Evolutionary conservation across 2,329 filamentous ascomycete species (phyloP), one percentile per base, ranked within the genome.

Genomic region (Neophaeococcomyces aloes): DNA sequence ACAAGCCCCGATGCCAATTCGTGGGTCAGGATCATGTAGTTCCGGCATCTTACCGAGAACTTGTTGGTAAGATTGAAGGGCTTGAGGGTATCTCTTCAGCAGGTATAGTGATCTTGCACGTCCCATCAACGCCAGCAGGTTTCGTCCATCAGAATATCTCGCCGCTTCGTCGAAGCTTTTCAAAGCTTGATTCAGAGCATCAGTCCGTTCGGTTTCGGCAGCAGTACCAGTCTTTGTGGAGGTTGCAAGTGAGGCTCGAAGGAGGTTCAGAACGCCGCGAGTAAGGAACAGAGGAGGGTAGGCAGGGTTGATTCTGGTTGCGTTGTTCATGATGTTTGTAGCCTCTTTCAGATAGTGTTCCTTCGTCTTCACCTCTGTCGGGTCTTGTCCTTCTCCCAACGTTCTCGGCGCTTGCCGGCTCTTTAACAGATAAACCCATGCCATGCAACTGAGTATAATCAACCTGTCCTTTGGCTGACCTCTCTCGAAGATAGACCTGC

Each of bases 131-230:
- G 91, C 91, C 71, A 98, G 79, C 70, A 96, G 81, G 58, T 98
- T 98, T 60, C 82, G 84, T 21, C 83, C 81, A 44, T 82, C 76
- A 0, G 89, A 95, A 5, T 84, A 79, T 51, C 86, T 80, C 39
- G 91, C 79, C 2, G 89, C 87, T 61, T 96, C 89, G 52, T 98
- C 91, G 59, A 98, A 98, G 49, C 85, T 86, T 64, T 94, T 95
- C 49, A 89, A 70, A 1, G 91, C 88, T 49, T 83, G 79, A 54
- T 86, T 85, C 49, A 95, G 66, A 30, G 87, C 79, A 54, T 95
- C 87, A 39, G 80, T 75, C 59, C 74, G 68, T 58, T 94, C 86
- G 30, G 68, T 76, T 53, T 88, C 83, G 7, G 71, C 69, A 14
- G 76, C 77, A 7, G 75, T 72, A 4, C 74, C 69, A 1, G 75